phyloP scores from a whole-genome alignment of 2,329 filamentous ascomycete genomes.

The Cladosporium sp. region DNA sequence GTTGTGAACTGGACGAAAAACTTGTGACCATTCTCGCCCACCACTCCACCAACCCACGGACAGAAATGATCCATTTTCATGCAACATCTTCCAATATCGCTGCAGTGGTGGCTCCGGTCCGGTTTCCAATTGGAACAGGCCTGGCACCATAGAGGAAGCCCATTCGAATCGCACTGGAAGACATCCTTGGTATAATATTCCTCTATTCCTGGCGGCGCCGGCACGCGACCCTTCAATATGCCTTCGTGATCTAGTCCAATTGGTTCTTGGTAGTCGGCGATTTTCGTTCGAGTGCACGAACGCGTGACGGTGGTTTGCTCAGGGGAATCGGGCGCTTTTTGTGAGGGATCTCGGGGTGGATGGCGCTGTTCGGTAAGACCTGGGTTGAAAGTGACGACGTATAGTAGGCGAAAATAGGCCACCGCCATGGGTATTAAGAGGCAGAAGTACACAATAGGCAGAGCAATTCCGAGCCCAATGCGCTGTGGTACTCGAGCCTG shows the following conservation, averaged over 20 bases:
- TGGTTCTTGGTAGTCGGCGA: constrained; percentile 19
- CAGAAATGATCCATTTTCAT: constrained; percentile 57
- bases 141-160: constrained; percentile 81
- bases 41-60: constrained; percentile 90
- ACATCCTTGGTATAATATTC: constrained; percentile 75
- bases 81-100: constrained; percentile 55
- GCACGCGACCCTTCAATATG: constrained; percentile 27
- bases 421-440: constrained; percentile 62
- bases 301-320: constrained; percentile 13
- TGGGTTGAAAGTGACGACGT: constrained; percentile 63
- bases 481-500: constrained; percentile 32
- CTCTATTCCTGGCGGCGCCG: constrained; percentile 66
- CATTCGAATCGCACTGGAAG: constrained; percentile 78
- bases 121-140: constrained; percentile 82
- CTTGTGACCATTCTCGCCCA: constrained; percentile 81
- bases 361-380: constrained; percentile 67
- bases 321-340: constrained; percentile 7
- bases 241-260: constrained; percentile 23
- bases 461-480: constrained; percentile 58
- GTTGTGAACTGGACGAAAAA: constrained; percentile 85
- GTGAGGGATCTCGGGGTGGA: constrained; percentile 23
- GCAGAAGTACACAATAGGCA: constrained; percentile 69
- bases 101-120: constrained; percentile 81
- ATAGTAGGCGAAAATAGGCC: constrained; percentile 67
- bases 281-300: constrained; percentile 20